phyloP scores from a whole-genome alignment of 306 rosid species.

The Cucumis melo region DNA sequence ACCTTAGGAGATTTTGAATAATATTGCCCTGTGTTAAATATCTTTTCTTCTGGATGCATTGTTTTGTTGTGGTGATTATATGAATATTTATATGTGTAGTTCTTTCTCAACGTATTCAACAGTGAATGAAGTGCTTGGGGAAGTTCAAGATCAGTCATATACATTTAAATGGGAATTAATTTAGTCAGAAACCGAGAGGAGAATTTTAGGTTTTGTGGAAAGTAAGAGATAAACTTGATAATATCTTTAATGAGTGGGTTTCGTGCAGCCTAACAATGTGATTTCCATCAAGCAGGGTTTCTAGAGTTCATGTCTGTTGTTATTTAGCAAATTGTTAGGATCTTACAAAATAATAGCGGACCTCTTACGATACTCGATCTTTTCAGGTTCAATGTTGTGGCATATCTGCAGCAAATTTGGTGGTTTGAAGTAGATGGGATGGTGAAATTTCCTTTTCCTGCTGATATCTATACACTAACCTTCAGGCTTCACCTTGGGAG shows the following conservation, averaged over 20 bases:
- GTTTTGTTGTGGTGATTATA: background rate
- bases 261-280: background rate
- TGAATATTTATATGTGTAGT: background rate
- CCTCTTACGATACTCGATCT: conserved; percentile 11
- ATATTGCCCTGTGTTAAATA: background rate
- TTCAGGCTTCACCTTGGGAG: conserved; percentile 86
- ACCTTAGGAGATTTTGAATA: background rate
- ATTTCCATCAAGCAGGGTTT: background rate
- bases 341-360: background rate
- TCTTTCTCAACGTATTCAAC: background rate
- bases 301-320: background rate
- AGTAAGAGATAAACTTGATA: background rate
- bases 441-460: conserved; percentile 66
- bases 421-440: conserved; percentile 91
- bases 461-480: conserved; percentile 64
- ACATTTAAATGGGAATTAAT: background rate
- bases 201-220: background rate
- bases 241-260: background rate
- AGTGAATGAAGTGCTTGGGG: background rate
- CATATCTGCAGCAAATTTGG: conserved; percentile 93
- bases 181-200: background rate
- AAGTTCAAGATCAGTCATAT: background rate
- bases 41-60: background rate
- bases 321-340: background rate
- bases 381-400: conserved; percentile 69